Percentiles rank a stretch among this genome's conserved stretches.
These are phyloP conservation scores for Pichia sp. DNA, from an alignment of 1,139 yeast genomes.

Conservation along the genomic window DNA sequence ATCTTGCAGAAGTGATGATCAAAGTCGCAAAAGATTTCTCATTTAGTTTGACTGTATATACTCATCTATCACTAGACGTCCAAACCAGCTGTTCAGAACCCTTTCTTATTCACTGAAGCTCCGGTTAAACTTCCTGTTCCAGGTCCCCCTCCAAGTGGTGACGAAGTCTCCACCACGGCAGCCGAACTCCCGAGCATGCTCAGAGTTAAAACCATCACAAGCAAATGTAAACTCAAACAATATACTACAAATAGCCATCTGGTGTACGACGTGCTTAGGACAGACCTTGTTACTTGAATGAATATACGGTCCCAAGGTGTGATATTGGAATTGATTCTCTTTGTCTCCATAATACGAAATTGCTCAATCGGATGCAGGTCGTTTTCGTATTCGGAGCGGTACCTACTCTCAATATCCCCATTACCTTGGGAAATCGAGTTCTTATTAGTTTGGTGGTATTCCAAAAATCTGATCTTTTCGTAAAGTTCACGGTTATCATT, in stretches of 20 bases:
- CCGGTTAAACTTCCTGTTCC: constrained; percentile 17
- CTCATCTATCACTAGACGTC: background rate
- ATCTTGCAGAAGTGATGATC: no score
- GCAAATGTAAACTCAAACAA: constrained; percentile 68
- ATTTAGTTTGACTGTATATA: background rate
- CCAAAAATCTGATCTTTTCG: constrained; percentile 75
- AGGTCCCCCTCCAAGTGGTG: constrained; percentile 22
- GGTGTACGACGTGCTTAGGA: constrained; percentile 68
- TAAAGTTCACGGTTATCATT: constrained; percentile 74
- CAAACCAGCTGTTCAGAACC: background rate
- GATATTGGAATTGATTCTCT: constrained; percentile 65
- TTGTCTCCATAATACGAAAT: constrained; percentile 74
- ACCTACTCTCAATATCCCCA: constrained; percentile 51
- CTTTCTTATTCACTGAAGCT: background rate
- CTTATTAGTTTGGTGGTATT: constrained; percentile 41
- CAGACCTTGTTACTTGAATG: constrained; percentile 65
- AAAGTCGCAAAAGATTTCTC: no score
- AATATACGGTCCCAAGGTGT: constrained; percentile 80
- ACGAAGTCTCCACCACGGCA: background rate
- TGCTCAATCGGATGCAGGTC: constrained; percentile 81
- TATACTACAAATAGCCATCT: constrained; percentile 71
- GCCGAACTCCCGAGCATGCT: constrained; percentile 43
- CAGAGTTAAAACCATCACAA: constrained; percentile 64
- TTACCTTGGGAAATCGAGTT: constrained; percentile 18
- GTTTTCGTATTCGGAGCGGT: constrained; percentile 64